These are phyloP conservation scores for Fusarium humuli DNA, from an alignment of 2,329 filamentous ascomycete genomes.

Conservation along the genomic window DNA sequence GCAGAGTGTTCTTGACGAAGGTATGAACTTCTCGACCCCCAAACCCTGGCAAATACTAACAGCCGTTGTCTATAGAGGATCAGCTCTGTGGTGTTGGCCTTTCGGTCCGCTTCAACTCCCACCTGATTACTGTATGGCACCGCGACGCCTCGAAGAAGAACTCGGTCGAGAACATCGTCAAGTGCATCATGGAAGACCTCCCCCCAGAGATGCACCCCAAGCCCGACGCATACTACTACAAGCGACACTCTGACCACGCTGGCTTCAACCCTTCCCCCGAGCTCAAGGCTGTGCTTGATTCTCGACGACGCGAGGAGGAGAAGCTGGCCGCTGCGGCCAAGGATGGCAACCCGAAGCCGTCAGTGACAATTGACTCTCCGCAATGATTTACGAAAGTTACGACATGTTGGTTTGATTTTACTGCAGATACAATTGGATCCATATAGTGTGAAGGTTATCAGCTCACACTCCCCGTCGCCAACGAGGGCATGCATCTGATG, in stretches of 20 bases:
- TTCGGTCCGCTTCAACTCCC: constrained; percentile 87
- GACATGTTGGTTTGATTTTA: constrained; percentile 22
- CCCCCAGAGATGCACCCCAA: constrained; percentile 79
- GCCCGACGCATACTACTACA: constrained; percentile 81
- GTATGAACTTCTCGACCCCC: constrained; percentile 57
- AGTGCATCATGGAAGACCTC: constrained; percentile 78
- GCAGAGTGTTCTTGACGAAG: constrained; percentile 76
- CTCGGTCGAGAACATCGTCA: constrained; percentile 80
- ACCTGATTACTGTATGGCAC: constrained; percentile 94
- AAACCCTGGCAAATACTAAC: constrained; percentile 21
- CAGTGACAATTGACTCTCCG: constrained; percentile 44
- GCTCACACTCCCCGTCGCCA: constrained; percentile 26
- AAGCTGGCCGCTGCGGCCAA: constrained; percentile 39
- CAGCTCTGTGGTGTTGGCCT: constrained; percentile 92
- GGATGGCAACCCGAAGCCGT: constrained; percentile 42
- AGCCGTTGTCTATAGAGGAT: constrained; percentile 65
- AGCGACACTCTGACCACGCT: constrained; percentile 88
- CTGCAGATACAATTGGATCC: constrained; percentile 17
- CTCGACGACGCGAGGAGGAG: constrained; percentile 62
- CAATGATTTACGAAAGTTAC: constrained; percentile 43
- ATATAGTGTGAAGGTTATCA: constrained; percentile 25
- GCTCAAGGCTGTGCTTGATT: constrained; percentile 68
- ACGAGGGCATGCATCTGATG: constrained; percentile 43
- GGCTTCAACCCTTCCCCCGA: constrained; percentile 77
- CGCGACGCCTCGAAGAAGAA: constrained; percentile 83